Conservation (phyloP, 2,329 filamentous ascomycete genomes). For the Myriosclerotinia curreyana region DNA sequence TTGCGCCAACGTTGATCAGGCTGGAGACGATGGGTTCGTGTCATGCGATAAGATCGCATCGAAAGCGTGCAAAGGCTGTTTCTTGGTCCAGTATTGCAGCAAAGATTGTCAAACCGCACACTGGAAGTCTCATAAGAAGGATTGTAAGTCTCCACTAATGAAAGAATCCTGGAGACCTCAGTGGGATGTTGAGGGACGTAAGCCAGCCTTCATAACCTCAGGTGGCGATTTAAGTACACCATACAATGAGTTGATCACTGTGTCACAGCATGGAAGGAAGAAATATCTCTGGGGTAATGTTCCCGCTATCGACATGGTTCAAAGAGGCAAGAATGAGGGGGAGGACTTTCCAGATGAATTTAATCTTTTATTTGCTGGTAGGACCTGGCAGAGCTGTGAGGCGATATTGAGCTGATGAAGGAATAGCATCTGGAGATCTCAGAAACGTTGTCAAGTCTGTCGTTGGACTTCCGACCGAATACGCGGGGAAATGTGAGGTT, state of each 20-base stretch:
- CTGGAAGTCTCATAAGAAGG: constrained; percentile 14
- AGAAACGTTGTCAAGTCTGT: constrained; percentile 43
- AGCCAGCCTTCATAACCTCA: constrained; percentile 29
- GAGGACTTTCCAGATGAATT: neutral
- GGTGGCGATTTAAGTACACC: no score
- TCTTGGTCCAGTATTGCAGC: constrained; percentile 19
- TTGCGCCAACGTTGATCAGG: constrained; percentile 8
- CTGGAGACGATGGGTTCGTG: neutral
- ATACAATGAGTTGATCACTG: neutral
- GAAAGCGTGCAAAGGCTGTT: constrained; percentile 5
- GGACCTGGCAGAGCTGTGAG: neutral
- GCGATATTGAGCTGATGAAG: neutral
- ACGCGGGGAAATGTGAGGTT: constrained; percentile 41
- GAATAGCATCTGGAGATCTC: constrained; percentile 43
- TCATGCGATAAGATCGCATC: neutral
- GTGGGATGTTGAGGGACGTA: constrained; percentile 11
- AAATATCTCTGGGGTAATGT: constrained; percentile 21
- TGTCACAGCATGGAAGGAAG: neutral
- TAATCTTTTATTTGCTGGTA: constrained; percentile 16
- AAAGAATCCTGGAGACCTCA: constrained; percentile 14
- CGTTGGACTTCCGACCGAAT: neutral
- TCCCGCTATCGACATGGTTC: constrained; percentile 16
- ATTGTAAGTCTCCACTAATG: constrained; percentile 16
- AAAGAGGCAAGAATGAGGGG: constrained; percentile 6
- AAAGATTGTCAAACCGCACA: constrained; percentile 40